Conservation (phyloP, 2,329 filamentous ascomycete species). For the Magnaporthiopsis incrustans region DNA sequence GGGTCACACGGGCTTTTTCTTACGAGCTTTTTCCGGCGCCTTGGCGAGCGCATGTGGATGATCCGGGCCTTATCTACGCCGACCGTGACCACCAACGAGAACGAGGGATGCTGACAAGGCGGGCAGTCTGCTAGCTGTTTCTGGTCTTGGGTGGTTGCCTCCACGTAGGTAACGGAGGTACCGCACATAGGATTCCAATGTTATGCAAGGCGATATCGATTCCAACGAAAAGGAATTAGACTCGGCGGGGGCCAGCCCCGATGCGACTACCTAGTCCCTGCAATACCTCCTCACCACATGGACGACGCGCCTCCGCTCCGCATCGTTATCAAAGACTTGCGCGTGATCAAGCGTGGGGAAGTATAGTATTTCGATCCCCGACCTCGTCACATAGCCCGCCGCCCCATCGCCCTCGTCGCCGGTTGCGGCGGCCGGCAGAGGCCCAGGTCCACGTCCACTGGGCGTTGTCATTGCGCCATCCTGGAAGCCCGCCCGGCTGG, state of each 20-base stretch:
- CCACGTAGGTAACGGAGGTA: too few relatives aligned
- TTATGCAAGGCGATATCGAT: not conserved
- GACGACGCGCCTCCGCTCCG: conserved; percentile 3
- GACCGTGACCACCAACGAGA: not conserved
- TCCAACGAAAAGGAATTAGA: not conserved
- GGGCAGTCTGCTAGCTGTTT: not conserved
- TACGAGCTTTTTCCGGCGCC: not conserved
- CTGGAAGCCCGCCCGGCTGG: not conserved
- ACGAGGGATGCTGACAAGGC: not conserved
- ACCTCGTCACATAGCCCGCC: conserved; percentile 13
- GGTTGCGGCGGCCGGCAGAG: not conserved
- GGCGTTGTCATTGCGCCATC: not conserved
- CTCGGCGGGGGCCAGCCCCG: too few relatives aligned
- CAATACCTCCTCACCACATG: conserved; percentile 6
- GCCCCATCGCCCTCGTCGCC: not conserved
- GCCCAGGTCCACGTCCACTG: not conserved
- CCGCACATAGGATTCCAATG: not conserved
- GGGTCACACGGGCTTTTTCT: not conserved
- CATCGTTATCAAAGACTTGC: conserved; percentile 43
- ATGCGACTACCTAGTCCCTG: not conserved
- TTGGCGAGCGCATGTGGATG: not conserved
- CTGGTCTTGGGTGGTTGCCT: not conserved
- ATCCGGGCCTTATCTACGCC: not conserved
- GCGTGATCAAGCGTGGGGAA: conserved; percentile 56
- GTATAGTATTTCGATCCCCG: conserved; percentile 50